phyloP scores from a whole-genome alignment of 2,329 filamentous ascomycete species.

The Colletotrichum orbiculare region DNA sequence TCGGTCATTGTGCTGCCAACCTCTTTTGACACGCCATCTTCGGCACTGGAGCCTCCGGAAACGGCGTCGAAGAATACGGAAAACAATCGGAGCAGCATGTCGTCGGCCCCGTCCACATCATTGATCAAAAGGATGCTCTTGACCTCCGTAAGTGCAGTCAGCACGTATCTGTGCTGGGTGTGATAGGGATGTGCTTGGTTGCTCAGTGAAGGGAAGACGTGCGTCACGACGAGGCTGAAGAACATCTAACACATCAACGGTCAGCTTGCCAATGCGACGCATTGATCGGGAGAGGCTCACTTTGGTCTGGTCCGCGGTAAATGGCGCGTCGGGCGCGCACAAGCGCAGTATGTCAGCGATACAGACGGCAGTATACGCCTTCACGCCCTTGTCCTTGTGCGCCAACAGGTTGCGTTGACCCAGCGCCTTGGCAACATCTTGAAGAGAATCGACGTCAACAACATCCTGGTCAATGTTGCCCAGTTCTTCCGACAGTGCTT shows the following conservation, averaged over 20 bases:
- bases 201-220: slow-evolving; percentile 85
- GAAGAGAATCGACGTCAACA: slow-evolving; percentile 84
- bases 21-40: slow-evolving; percentile 89
- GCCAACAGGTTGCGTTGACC: slow-evolving; percentile 83
- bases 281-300: slow-evolving; percentile 58
- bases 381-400: slow-evolving; percentile 94
- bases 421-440: slow-evolving; percentile 85
- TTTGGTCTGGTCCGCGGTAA: slow-evolving; percentile 90
- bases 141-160: slow-evolving; percentile 88
- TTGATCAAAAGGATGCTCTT: slow-evolving; percentile 94
- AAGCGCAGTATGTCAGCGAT: slow-evolving; percentile 93
- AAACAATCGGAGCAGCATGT: slow-evolving; percentile 84
- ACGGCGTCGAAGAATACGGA: slow-evolving; percentile 92
- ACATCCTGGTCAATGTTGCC: slow-evolving; percentile 88
- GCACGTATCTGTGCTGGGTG: slow-evolving; percentile 89
- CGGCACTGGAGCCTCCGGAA: slow-evolving; percentile 79
- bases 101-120: slow-evolving; percentile 85
- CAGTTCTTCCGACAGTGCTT: slow-evolving; percentile 84
- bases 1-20: slow-evolving; percentile 93
- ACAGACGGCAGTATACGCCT: slow-evolving; percentile 88
- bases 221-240: slow-evolving; percentile 87
- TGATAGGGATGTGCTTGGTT: slow-evolving; percentile 92
- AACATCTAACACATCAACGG: slow-evolving; percentile 74
- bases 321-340: slow-evolving; percentile 94
- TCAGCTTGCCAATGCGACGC: slow-evolving; percentile 13